These are phyloP conservation scores for Zasmidium cellare DNA, from an alignment of 2,329 filamentous ascomycete genomes.

Conservation along the genomic window DNA sequence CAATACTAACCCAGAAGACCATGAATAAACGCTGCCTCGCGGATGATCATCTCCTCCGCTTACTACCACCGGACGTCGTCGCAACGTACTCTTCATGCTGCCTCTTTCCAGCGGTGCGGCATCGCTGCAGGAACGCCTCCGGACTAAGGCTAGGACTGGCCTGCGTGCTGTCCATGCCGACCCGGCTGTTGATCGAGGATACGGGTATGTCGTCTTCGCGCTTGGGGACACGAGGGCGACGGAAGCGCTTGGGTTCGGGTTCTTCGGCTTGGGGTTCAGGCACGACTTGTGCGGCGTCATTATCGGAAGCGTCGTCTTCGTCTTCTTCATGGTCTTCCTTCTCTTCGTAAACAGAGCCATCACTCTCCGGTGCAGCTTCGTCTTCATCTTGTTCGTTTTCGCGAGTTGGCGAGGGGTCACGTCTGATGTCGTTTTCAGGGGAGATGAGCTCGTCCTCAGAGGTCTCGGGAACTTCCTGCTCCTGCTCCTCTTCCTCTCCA, in stretches of 20 bases:
- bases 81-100: neutral
- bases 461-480: neutral
- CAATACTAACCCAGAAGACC: neutral
- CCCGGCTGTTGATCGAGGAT: constrained; percentile 1
- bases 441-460: neutral
- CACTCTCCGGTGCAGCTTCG: neutral
- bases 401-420: neutral
- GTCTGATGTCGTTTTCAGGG: neutral
- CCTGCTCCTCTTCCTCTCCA: neutral
- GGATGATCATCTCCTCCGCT: no score
- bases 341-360: neutral
- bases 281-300: neutral
- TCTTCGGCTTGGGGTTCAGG: neutral
- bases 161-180: neutral
- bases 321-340: neutral
- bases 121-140: constrained; percentile 2
- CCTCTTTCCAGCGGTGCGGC: neutral
- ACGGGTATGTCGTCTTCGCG: neutral
- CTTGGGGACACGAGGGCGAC: neutral
- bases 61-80: no score
- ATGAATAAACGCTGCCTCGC: no score
- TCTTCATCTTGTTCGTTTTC: neutral
- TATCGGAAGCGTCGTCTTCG: neutral
- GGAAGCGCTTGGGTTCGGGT: neutral
- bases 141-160: constrained; percentile 4